Percentiles rank a stretch among this genome's conserved stretches.
phyloP scores from a whole-genome alignment of 345 rosid genomes.

The Eucalyptus cloeziana region DNA sequence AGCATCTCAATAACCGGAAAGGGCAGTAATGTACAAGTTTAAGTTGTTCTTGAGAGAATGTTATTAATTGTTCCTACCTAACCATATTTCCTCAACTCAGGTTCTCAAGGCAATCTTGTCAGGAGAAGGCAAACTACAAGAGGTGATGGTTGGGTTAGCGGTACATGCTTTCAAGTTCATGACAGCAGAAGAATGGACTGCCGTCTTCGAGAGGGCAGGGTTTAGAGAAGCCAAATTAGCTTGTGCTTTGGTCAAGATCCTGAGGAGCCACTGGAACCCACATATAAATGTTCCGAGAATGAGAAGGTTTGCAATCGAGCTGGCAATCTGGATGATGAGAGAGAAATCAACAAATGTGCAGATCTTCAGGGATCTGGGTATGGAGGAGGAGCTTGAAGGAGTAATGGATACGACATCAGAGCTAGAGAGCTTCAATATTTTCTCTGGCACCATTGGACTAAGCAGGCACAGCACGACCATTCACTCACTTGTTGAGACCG shows the following conservation, averaged over 20 bases:
- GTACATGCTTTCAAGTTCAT: slow-evolving; percentile 41
- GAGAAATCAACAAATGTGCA: slow-evolving; percentile 10
- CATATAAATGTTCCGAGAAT: slow-evolving; percentile 41
- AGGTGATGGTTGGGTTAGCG: slow-evolving; percentile 64
- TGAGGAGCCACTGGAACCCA: slow-evolving; percentile 33
- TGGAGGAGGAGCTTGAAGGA: slow-evolving; percentile 41
- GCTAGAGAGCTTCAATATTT: slow-evolving; percentile 63
- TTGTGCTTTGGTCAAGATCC: slow-evolving; percentile 20
- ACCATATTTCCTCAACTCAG: slow-evolving; percentile 8
- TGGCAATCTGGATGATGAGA: slow-evolving; percentile 71
- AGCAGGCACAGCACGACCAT: slow-evolving; percentile 50
- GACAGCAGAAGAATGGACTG: slow-evolving; percentile 31
- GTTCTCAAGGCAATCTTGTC: slow-evolving; percentile 50
- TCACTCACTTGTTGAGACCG: slow-evolving; percentile 34
- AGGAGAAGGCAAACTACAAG: slow-evolving; percentile 54
- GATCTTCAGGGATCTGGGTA: slow-evolving; percentile 25
- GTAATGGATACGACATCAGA: slow-evolving; percentile 62
- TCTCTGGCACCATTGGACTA: slow-evolving; percentile 62
- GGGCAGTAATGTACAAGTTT: background rate
- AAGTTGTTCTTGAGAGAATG: background rate
- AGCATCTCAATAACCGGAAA: background rate
- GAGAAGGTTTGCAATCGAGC: slow-evolving; percentile 52
- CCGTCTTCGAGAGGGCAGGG: slow-evolving; percentile 18
- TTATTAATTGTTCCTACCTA: background rate
- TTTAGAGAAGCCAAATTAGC: slow-evolving; percentile 32